Evolutionary conservation across 768 basidiomycete genomes (phyloP), one percentile per base, ranked within the genome.

Genomic region (Tricholoma terreum): DNA sequence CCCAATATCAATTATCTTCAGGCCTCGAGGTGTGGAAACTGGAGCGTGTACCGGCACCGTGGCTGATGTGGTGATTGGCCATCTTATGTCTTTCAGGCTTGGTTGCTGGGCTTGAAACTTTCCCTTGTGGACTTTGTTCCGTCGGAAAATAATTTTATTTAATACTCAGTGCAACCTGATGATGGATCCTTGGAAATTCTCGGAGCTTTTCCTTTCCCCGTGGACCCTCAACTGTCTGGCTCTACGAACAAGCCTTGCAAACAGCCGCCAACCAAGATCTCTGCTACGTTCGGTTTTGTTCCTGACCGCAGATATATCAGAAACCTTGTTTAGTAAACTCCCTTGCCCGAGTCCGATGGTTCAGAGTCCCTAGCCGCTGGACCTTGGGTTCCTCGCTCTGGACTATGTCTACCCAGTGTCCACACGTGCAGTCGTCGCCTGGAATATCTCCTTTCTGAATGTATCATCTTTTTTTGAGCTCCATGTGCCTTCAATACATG

Each of bases 1-100:
- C 22, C 46, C 46, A 17, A 49, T 24, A 15, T 31, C 30, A 27
- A 49, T 49, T 49, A 49, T 49, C 46, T 48, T 17, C 45, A 27
- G 15, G 45, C 45, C 45, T 46, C 27, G 46, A 49, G 46, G 46
- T 31, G 46, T 49, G 46, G 46, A 49, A 30, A 49, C 46, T 49
- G 30, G 17, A 49, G 46, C 46, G 46, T 49, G 46, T 49, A 35
- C 34, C 46, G 46, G 46, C 46, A 49, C 27, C 46, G n/a, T 30
- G 46, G 30, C 30, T 46, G 45, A 43, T 22, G 27, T n/a, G 30
- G n/a, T 49, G 15, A 31, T 31, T 31, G 30, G 46, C 46, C 46
- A 31, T n/a, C 46, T 31, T 27, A 31, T 49, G 17, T 24, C 3
- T 42, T 49, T 49, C 27, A 49, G 27, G 27, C 30, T 14, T 49